Base-by-base conservation (phyloP, 441 rosid species). In the Populus hybrid region DNA sequence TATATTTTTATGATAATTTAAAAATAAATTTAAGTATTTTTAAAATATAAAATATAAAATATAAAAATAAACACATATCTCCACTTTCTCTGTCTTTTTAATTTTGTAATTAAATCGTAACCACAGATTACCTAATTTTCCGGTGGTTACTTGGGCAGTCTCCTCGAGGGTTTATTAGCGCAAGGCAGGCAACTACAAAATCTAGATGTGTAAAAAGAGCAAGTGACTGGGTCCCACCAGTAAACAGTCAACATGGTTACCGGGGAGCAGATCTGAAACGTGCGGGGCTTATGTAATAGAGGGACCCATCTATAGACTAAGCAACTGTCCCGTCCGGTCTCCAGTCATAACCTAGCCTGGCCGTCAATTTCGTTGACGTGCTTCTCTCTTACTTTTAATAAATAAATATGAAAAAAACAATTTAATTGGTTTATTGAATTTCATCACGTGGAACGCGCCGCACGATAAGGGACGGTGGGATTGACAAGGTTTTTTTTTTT, bases 381-480 rank as follows among this genome's bases (percentile, higher is more conserved):
- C 78, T n/a, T 16, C 35, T 45, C 16, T 16, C 31, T 14, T 24
- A 36, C 21, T 24, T 26, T 29, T 29, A 6, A n/a, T 20, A 20
- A 18, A 10, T 16, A 24, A 74, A 71, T 16, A 9, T 7, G 31
- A 29, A 29, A 29, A 3, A 29, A 29, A 29, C 21, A 14, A 8
- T 7, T 1, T 8, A 6, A 8, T 9, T 21, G 63, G 64, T 56
- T 78, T 50, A 0, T 68, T 59, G 24, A 59, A 80, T 73, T 84
- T 71, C 61, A 24, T 88, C 98, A 94, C 97, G 93, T 93, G 97
- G 89, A 88, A 89, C 85, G 85, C 97, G 97, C 90, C 97, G 98
- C 85, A 73, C 88, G 38, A 53, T 79, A 82, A 90, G 97, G 94
- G 86, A 69, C 90, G 92, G 97, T 90, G 93, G 64, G 76, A 80